Conservation (phyloP, 495 filamentous ascomycete genomes). For the Aspergillus sparsus region DNA sequence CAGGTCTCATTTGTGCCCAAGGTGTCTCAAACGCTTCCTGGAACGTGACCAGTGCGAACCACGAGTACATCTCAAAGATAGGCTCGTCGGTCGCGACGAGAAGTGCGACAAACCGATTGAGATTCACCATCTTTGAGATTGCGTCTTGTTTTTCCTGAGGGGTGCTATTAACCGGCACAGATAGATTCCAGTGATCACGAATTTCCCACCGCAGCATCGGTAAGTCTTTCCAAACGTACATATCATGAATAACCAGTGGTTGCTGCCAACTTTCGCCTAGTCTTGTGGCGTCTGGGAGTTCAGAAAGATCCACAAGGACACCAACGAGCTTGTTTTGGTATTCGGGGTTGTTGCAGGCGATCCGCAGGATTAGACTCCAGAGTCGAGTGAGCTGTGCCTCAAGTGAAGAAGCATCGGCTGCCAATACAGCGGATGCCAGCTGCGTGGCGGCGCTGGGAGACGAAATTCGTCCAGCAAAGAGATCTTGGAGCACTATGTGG, state of each 20-base stretch:
- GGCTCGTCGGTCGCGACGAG: constrained; percentile 16
- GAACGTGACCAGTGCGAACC: constrained; percentile 16
- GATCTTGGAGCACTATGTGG: no score
- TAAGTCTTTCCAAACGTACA: constrained; percentile 20
- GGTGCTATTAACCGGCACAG: background rate
- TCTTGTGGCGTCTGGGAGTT: constrained; percentile 3
- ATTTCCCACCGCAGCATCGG: constrained; percentile 21
- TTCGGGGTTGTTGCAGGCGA: constrained; percentile 4
- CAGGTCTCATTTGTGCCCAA: background rate
- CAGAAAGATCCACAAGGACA: constrained; percentile 10
- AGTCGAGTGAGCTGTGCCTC: background rate
- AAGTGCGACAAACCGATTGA: constrained; percentile 12
- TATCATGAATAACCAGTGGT: constrained; percentile 14
- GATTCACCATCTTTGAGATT: constrained; percentile 5
- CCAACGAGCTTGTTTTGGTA: constrained; percentile 18
- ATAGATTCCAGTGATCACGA: constrained; percentile 19
- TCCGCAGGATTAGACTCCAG: constrained; percentile 1
- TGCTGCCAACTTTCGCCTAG: background rate
- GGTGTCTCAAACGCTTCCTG: constrained; percentile 9
- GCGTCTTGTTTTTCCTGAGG: background rate
- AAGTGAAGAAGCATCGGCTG: no score
- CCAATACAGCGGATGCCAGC: no score
- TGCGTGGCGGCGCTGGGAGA: no score
- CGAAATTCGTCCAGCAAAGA: no score
- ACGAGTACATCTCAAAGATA: constrained; percentile 5